Evolutionary conservation across 495 filamentous ascomycete genomes (phyloP).

Genomic region (Haplographium delicatum): DNA sequence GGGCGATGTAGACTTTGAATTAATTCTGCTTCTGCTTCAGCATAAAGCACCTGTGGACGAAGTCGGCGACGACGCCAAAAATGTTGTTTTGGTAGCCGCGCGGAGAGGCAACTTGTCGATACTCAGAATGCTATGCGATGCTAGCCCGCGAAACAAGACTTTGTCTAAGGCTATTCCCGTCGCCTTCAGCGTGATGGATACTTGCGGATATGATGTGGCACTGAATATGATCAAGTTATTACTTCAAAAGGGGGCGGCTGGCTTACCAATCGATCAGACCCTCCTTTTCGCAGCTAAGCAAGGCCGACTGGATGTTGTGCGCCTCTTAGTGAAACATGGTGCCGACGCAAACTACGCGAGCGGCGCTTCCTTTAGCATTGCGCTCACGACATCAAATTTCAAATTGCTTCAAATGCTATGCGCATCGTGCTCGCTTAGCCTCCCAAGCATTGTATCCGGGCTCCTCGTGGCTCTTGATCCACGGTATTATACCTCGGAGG

Average conservation of each 20-base stretch:
- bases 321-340: conserved; percentile 7
- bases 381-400: conserved; percentile 4
- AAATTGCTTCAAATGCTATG: conserved; percentile 6
- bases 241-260: conserved; percentile 6
- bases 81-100: conserved; percentile 4
- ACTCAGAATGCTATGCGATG: conserved; percentile 7
- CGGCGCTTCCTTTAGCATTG: conserved; percentile 3
- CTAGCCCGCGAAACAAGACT: conserved; percentile 7
- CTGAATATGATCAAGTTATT: conserved; percentile 7
- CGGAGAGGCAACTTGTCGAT: conserved; percentile 6
- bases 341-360: conserved; percentile 12
- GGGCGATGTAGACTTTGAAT: conserved; percentile 7
- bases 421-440: background rate
- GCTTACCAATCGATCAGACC: conserved; percentile 4
- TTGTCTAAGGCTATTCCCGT: conserved; percentile 4
- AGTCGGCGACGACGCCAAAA: conserved; percentile 1
- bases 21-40: conserved; percentile 10
- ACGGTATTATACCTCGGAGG: conserved; percentile 3
- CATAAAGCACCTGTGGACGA: conserved; percentile 9
- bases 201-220: conserved; percentile 2
- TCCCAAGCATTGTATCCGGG: background rate
- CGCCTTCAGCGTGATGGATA: conserved; percentile 5
- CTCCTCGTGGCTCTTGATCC: conserved; percentile 3
- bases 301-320: conserved; percentile 10
- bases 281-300: conserved; percentile 8